Evolutionary conservation across 1,284 basidiomycete species (phyloP).

Genomic region (Pseudozyma sp.): DNA sequence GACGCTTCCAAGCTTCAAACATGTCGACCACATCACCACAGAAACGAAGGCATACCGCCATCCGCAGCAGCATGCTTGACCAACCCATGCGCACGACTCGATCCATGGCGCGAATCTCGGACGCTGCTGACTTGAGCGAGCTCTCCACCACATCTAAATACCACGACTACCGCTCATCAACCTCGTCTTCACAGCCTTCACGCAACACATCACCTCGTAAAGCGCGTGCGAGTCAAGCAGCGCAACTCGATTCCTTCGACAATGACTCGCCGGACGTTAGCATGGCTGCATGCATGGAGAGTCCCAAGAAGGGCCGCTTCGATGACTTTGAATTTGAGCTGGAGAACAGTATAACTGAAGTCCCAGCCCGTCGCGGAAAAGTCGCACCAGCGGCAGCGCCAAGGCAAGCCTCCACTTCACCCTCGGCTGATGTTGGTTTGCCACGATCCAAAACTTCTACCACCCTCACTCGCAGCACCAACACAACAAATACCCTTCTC

Average conservation of each 20-base stretch:
- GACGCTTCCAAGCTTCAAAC: background rate
- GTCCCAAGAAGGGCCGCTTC: constrained; percentile 43
- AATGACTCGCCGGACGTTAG: constrained; percentile 32
- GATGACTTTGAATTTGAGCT: constrained; percentile 53
- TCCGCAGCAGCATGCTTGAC: constrained; percentile 18
- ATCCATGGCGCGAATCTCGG: constrained; percentile 47
- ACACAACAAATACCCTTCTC: constrained; percentile 8
- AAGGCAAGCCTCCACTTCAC: constrained; percentile 15
- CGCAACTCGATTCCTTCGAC: constrained; percentile 25
- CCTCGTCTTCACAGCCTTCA: constrained; percentile 10
- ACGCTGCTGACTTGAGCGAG: constrained; percentile 17
- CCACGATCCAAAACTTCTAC: constrained; percentile 29
- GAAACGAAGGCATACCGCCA: constrained; percentile 33
- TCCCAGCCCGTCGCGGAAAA: constrained; percentile 28
- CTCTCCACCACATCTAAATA: constrained; percentile 1
- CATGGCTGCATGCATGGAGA: constrained; percentile 42
- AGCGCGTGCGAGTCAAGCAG: constrained; percentile 25
- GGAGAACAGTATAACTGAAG: constrained; percentile 30
- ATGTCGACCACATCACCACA: constrained; percentile 45
- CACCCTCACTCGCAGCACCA: background rate
- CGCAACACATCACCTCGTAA: constrained; percentile 21
- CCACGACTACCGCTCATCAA: constrained; percentile 4
- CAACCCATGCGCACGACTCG: constrained; percentile 50
- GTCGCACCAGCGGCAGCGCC: constrained; percentile 1
- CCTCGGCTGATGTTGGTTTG: constrained; percentile 22